Base-by-base conservation (phyloP, 75 land plant species). In the Pinus albicaulis region DNA sequence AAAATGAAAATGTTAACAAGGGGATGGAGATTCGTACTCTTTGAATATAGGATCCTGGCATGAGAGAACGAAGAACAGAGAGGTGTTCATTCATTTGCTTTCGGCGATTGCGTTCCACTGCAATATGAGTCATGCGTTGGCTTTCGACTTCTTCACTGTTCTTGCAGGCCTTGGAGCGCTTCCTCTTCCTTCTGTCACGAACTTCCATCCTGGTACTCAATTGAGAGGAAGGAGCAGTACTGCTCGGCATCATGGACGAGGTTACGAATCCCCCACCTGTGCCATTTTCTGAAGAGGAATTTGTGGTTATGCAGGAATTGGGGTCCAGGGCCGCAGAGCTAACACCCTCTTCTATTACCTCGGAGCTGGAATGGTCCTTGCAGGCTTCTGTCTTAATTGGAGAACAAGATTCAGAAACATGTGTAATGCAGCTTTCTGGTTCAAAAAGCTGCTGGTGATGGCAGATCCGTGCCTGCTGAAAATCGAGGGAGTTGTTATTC, bases 21-120 rank as follows among this genome's bases (percentile, higher is more conserved):
- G 70, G 58, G 53, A 48, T 31, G 38, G 31, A 13, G 7, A 63
- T 25, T 12, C 83, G 52, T 81, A 93, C 95, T 75, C 93, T 83
- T 80, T 91, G 92, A 76, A 93, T 77, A 78, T 93, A 95, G 73
- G 92, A 93, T 28, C 85, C 80, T 20, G 98, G 98, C 77, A 91
- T 95, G 60, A 95, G 88, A 55, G 96, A 87, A 20, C 98, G 85
- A 38, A 95, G 79, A 25, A 91, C 92, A 53, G 83, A 86, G 62
- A 95, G 88, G 62, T 93, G 90, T 74, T 95, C 98, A 58, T 95
- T 95, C 98, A 95, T 95, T 76, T 95, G 96, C 74, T 83, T 79
- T 76, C 98, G 76, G 7, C 98, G 75, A 72, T 91, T 95, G 64
- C 98, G 80, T 84, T 95, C 98, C 70, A 95, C 98, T 1, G 93